These are phyloP conservation scores for Dryas integrifolia DNA, from an alignment of 331 rosid species.

Conservation along the genomic window DNA sequence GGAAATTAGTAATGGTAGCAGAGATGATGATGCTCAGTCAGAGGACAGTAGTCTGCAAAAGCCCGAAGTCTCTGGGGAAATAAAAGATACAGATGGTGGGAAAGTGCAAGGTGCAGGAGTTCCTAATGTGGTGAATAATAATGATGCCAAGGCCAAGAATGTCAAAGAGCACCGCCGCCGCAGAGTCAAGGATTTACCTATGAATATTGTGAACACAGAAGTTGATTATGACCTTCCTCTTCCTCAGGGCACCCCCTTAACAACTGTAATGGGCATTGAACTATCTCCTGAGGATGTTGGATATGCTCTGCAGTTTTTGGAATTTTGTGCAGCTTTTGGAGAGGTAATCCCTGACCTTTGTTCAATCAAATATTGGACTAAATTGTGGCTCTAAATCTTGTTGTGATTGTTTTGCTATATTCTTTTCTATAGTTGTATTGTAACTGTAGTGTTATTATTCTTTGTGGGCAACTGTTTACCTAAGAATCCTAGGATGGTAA, in stretches of 20 bases:
- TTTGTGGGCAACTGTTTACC: no score
- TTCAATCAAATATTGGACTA: not conserved
- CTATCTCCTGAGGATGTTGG: conserved; percentile 61
- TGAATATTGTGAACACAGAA: conserved; percentile 17
- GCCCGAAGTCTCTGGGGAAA: no score
- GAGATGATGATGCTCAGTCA: conserved; percentile 26
- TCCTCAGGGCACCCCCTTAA: conserved; percentile 52
- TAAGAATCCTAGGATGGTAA: no score
- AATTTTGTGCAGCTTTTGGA: conserved; percentile 71
- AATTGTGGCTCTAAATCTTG: not conserved
- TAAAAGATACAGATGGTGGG: conserved; percentile 16
- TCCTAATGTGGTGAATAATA: no score
- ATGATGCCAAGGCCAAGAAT: conserved; percentile 16
- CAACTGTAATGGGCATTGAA: conserved; percentile 46
- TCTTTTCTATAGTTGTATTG: not conserved
- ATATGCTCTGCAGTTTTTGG: conserved; percentile 67
- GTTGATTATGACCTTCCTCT: conserved; percentile 29
- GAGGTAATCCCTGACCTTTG: conserved; percentile 46
- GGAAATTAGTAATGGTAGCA: conserved; percentile 50
- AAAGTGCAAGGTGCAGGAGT: conserved; percentile 15
- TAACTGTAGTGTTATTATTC: not conserved
- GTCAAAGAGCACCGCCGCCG: not conserved
- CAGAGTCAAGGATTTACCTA: conserved; percentile 20
- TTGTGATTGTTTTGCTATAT: not conserved
- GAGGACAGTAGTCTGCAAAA: no score